These are phyloP conservation scores for Nicotiana knightiana DNA, from an alignment of 257 asterid genomes.

Conservation along the genomic window DNA sequence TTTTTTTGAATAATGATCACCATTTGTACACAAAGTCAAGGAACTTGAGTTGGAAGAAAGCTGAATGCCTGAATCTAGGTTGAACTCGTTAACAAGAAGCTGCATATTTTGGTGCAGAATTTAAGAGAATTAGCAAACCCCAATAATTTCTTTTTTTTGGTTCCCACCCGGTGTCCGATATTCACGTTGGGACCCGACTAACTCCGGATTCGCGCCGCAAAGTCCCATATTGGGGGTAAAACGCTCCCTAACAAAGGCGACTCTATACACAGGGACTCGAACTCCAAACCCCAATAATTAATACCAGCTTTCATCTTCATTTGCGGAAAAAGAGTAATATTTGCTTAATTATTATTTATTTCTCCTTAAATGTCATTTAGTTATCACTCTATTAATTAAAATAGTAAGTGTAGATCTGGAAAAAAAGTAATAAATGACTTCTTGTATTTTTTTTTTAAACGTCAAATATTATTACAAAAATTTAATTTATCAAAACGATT, in stretches of 20 bases:
- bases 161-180: too few species aligned
- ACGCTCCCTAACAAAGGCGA: too few species aligned
- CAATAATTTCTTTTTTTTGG: neutral
- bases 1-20: neutral
- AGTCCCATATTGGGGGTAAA: too few species aligned
- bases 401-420: neutral
- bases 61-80: neutral
- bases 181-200: too few species aligned
- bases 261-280: too few species aligned
- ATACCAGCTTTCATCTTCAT: neutral
- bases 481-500: neutral
- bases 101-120: neutral
- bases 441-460: neutral
- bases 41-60: slow-evolving; percentile 3
- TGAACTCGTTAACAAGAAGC: neutral
- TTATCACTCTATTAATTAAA: neutral
- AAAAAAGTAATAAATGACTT: neutral
- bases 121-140: neutral
- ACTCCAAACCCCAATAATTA: neutral
- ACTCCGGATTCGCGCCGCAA: too few species aligned
- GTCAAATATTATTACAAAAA: neutral
- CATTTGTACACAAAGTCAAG: neutral
- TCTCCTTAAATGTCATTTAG: neutral
- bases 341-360: neutral
- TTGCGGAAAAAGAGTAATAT: neutral